Percentiles rank a stretch among this genome's conserved stretches.
These are phyloP conservation scores for Anthracocystis panici-leucophaei DNA, from an alignment of 1,284 basidiomycete genomes.

Conservation along the genomic window DNA sequence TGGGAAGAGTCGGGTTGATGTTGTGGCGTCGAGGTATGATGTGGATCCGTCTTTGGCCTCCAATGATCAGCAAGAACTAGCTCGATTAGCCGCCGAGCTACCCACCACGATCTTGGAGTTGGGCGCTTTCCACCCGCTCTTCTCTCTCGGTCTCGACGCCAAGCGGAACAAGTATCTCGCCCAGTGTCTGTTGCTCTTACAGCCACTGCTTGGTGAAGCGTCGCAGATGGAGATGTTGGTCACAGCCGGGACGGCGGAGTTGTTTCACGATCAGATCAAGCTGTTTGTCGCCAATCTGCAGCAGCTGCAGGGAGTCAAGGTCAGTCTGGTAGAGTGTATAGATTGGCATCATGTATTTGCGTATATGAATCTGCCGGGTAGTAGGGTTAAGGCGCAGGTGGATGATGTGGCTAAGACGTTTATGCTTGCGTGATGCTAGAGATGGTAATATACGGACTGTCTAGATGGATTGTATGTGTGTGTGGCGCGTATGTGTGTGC, in stretches of 20 bases:
- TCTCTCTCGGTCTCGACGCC: slow-evolving; percentile 19
- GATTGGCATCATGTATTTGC: slow-evolving; percentile 45
- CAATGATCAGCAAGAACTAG: not conserved
- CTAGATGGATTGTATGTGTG: not conserved
- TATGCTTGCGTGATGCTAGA: slow-evolving; percentile 21
- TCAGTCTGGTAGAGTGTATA: slow-evolving; percentile 29
- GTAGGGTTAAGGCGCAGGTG: slow-evolving; percentile 24
- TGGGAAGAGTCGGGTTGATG: not conserved
- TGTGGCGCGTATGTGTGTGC: not conserved
- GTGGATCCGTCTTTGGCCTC: slow-evolving; percentile 11
- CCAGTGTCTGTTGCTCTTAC: slow-evolving; percentile 19
- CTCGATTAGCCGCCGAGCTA: slow-evolving; percentile 19
- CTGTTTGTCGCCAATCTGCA: slow-evolving; percentile 18
- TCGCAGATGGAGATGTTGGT: slow-evolving; percentile 20
- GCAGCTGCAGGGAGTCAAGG: slow-evolving; percentile 14
- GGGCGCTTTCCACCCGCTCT: slow-evolving; percentile 40
- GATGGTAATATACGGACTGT: not conserved
- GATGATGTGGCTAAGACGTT: slow-evolving; percentile 41
- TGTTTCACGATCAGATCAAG: slow-evolving; percentile 33
- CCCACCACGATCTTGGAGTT: slow-evolving; percentile 19
- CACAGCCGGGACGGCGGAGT: slow-evolving; percentile 27
- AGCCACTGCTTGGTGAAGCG: not conserved
- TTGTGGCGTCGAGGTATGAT: slow-evolving; percentile 11
- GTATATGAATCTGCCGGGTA: slow-evolving; percentile 30
- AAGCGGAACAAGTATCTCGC: slow-evolving; percentile 24